Evolutionary conservation across 1,284 basidiomycete genomes (phyloP), one percentile per base, ranked within the genome.

Genomic region (Microbotryomycetes sp.): DNA sequence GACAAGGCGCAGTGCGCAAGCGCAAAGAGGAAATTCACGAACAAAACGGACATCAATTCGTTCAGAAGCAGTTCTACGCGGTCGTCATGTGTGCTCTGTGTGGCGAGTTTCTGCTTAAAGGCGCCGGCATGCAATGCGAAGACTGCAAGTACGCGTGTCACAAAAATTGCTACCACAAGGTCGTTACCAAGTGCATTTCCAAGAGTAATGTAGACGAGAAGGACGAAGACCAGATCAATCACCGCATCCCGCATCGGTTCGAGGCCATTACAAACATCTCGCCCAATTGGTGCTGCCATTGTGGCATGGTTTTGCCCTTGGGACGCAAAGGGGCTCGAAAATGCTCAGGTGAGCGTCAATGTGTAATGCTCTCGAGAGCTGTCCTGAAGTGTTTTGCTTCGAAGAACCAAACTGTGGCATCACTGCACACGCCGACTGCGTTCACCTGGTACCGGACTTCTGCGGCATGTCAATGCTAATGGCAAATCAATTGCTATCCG

Each of bases 381-480:
- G 16, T 27, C 45, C 26, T 29, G 50, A 9, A 15, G 7, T 31
- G 35, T 30, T 45, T 28, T 27, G 31, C 41, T n/a, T 7, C 31
- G n/a, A 21, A 1, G 45, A 41, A 41, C 35, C 70, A 55, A 94
- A 98, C 75, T 99, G 96, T 77, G 86, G 87, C 73, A 86, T 97
- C 66, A 97, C 94, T 56, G 96, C 92, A 71, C 96, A 99, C 77
- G 91, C 91, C 24, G 91, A 96, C 68, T 99, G 96, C 77, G 91
- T 92, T 0, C 96, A 98, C 75, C 83, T 98, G 57, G 94, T 99
- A 30, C 96, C 96, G 60, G 94, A 98, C 77, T 97, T 99, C 77
- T 99, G 96, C 73, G 96, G 96, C 54, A 97, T 99, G 94, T 92
- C 91, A 24, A 98, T 98, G 94, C 96, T 97, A 76, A 96, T 91